Base-by-base conservation (phyloP, 176 grass and related monocot genomes). In the Eremochloa ophiuroides region DNA sequence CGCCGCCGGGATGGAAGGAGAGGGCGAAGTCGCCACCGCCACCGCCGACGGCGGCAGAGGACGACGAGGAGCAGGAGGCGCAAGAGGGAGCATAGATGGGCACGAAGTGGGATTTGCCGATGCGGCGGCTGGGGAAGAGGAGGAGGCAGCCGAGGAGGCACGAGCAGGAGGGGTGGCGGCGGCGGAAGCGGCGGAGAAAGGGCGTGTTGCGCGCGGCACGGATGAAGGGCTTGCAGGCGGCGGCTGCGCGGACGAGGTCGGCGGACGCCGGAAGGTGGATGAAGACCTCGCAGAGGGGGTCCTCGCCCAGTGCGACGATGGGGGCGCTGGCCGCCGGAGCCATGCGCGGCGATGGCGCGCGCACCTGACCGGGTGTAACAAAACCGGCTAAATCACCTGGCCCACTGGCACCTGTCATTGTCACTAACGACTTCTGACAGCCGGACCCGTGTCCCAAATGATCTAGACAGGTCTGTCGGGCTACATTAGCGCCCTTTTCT, bases 161-260 rank as follows among this genome's bases (percentile, higher is more conserved):
- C 47, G 86, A 28, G 86, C 86, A 77, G 68, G 62, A 37, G 41
- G 73, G 65, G 65, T 84, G 86, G 60, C 51, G 86, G 80, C 86
- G 80, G 75, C 86, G 80, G 86, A 79, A 88, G 38, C 75, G 86
- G 80, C 75, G 86, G 59, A 88, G 86, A 47, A 88, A 84, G 29
- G 59, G 37, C 60, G 28, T 37, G 80, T 39, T 88, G 68, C 80
- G 75, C 38, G 29, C 80, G 4, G 74, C 80, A 68, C n/a, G 44
- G 67, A 83, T 80, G 86, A 88, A 88, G 15, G 67, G 59, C n/a
- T n/a, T n/a, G n/a, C n/a, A n/a, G n/a, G n/a, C n/a, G n/a, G n/a
- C n/a, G n/a, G n/a, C n/a, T n/a, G 80, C 37, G 74, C 80, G 80
- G 46, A 78, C 22, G 67, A 88, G 74, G 46, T 83, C 80, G 46